Percentiles rank a stretch among this genome's conserved stretches.
Conservation (phyloP, 179 eudicot species). For the Nepenthes alata region DNA sequence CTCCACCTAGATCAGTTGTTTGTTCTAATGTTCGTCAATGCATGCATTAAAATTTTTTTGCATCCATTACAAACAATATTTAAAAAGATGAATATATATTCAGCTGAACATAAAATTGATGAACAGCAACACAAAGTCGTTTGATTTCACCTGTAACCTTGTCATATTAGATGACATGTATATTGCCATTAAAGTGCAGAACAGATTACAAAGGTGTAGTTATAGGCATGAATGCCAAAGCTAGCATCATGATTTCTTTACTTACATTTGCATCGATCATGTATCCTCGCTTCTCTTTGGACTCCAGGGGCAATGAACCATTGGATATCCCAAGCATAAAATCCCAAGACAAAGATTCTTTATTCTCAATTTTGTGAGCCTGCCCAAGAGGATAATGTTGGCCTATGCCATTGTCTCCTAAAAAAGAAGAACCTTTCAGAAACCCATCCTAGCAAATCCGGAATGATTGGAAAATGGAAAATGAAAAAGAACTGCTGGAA, state of each 20-base stretch:
- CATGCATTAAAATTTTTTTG: too few relatives aligned
- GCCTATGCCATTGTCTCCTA: conserved; percentile 25
- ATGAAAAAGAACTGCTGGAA: background rate
- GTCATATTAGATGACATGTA: too few relatives aligned
- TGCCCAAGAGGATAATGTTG: conserved; percentile 13
- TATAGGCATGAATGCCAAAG: background rate
- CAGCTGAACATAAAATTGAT: too few relatives aligned
- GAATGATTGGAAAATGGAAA: background rate
- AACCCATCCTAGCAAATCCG: background rate
- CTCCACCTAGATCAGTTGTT: too few relatives aligned
- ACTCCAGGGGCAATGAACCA: conserved; percentile 17
- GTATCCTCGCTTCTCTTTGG: conserved; percentile 15
- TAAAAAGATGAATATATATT: too few relatives aligned
- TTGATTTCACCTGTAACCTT: too few relatives aligned
- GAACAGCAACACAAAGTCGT: too few relatives aligned
- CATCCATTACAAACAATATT: too few relatives aligned
- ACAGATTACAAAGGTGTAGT: background rate
- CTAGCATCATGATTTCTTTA: background rate
- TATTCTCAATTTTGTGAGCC: conserved; percentile 12
- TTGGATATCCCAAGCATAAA: conserved; percentile 24
- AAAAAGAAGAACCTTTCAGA: conserved; percentile 9
- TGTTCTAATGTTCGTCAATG: too few relatives aligned
- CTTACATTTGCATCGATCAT: conserved; percentile 27
- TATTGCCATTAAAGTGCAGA: background rate
- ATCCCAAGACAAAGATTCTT: conserved; percentile 29